These are phyloP conservation scores for Phytophthora nicotianae DNA, from an alignment of 352 stramenopile species.

Conservation along the genomic window DNA sequence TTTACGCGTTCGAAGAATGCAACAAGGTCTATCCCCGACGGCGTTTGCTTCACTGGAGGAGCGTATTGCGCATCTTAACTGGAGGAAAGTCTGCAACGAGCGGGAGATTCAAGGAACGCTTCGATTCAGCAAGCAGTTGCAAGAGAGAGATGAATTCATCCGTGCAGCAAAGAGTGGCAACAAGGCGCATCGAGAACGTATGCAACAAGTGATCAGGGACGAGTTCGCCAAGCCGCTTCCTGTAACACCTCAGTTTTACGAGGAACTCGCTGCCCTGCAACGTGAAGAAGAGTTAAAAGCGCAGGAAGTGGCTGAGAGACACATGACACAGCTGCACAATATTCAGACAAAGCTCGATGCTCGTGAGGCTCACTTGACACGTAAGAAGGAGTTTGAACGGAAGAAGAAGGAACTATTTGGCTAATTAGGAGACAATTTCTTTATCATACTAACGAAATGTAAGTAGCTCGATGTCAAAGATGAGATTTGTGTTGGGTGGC, in stretches of 20 bases:
- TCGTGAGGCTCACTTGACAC: conserved; percentile 41
- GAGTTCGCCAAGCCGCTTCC: conserved; percentile 64
- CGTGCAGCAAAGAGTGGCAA: conserved; percentile 47
- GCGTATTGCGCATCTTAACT: conserved; percentile 69
- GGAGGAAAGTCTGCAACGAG: conserved; percentile 77
- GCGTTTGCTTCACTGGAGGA: conserved; percentile 70
- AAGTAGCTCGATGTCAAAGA: conserved; percentile 93
- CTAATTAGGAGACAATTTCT: background rate
- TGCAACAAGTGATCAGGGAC: conserved; percentile 57
- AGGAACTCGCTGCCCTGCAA: conserved; percentile 31
- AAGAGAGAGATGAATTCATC: conserved; percentile 68
- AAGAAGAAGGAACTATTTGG: conserved; percentile 69
- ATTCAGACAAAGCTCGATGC: conserved; percentile 62
- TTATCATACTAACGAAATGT: conserved; percentile 64
- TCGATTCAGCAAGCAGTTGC: conserved; percentile 60
- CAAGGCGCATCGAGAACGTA: conserved; percentile 49
- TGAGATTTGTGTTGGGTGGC: conserved; percentile 91
- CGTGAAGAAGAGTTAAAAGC: conserved; percentile 38
- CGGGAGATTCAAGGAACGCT: conserved; percentile 70
- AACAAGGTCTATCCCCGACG: conserved; percentile 19
- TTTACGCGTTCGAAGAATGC: conserved; percentile 21
- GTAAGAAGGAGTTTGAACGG: conserved; percentile 65
- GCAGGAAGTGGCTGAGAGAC: conserved; percentile 35
- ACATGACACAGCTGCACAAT: conserved; percentile 54
- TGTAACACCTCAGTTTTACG: conserved; percentile 47